Conservation (phyloP, 495 filamentous ascomycete genomes). For the Symbiotaphrina buchneri region DNA sequence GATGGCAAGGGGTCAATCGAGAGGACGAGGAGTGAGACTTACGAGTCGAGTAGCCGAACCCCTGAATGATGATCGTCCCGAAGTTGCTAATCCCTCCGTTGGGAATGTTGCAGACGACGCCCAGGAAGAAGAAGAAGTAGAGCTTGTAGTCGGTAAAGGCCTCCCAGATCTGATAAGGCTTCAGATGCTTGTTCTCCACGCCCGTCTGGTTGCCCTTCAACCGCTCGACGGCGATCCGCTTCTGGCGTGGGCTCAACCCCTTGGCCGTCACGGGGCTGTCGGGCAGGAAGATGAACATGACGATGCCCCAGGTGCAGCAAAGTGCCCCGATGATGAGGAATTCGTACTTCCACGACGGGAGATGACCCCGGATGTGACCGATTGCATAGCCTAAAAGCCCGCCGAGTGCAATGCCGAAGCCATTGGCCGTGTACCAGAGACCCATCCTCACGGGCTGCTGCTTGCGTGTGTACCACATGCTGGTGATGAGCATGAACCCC, state of each 20-base stretch:
- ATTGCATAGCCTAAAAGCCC: conserved; percentile 33
- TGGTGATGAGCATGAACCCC: background rate
- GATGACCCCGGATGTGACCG: conserved; percentile 8
- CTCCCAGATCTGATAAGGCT: conserved; percentile 32
- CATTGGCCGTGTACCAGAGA: background rate
- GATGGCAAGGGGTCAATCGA: too few species aligned
- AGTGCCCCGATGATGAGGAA: conserved; percentile 19
- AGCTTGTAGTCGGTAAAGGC: conserved; percentile 35
- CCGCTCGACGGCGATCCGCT: conserved; percentile 21
- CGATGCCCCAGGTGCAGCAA: conserved; percentile 19
- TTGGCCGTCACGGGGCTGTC: too few species aligned
- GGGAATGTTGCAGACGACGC: conserved; percentile 27
- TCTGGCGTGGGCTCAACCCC: too few species aligned
- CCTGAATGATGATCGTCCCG: conserved; percentile 35
- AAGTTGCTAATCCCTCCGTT: conserved; percentile 37
- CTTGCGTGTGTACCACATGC: background rate
- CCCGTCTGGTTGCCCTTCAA: conserved; percentile 11
- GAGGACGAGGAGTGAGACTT: too few species aligned
- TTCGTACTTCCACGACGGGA: conserved; percentile 9
- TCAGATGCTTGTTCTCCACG: conserved; percentile 24
- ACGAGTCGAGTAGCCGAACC: conserved; percentile 34
- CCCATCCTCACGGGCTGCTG: background rate
- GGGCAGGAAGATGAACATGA: conserved; percentile 14
- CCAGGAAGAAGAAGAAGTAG: conserved; percentile 37
- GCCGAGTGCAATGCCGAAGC: conserved; percentile 9